These are phyloP conservation scores for Verticillium albo-atrum DNA, from an alignment of 2,329 filamentous ascomycete species.

Conservation along the genomic window DNA sequence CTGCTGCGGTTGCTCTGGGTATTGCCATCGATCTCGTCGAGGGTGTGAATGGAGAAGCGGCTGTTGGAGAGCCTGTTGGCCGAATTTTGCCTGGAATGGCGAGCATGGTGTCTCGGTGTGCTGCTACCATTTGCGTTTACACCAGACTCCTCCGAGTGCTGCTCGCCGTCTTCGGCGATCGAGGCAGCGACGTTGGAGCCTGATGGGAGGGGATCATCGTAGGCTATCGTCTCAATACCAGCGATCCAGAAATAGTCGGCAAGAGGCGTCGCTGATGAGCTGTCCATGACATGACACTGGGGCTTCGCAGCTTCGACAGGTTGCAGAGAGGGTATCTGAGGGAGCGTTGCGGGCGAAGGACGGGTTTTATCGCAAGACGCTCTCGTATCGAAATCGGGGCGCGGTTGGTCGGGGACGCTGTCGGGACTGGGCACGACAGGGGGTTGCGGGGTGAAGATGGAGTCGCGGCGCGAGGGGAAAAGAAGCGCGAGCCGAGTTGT, in stretches of 20 bases:
- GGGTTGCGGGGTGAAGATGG: background rate
- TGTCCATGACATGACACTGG: slow-evolving; percentile 51
- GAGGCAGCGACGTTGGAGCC: slow-evolving; percentile 47
- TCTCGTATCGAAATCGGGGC: background rate
- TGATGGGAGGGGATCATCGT: slow-evolving; percentile 48
- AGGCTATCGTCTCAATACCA: slow-evolving; percentile 63
- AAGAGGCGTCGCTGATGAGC: slow-evolving; percentile 57
- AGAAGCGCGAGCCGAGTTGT: background rate
- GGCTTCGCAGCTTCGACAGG: background rate
- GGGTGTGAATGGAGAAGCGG: slow-evolving; percentile 47
- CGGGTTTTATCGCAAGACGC: background rate
- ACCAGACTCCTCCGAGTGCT: slow-evolving; percentile 27
- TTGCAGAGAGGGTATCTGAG: slow-evolving; percentile 1
- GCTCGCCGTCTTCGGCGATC: slow-evolving; percentile 60
- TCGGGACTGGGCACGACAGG: background rate
- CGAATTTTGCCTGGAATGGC: slow-evolving; percentile 59
- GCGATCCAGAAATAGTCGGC: slow-evolving; percentile 76
- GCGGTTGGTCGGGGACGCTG: background rate
- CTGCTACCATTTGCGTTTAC: slow-evolving; percentile 19
- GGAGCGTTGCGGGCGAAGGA: background rate
- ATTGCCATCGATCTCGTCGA: slow-evolving; percentile 55
- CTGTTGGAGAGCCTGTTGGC: slow-evolving; percentile 52
- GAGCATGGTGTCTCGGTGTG: slow-evolving; percentile 35
- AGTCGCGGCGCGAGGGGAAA: background rate
- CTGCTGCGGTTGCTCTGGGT: slow-evolving; percentile 63